Base-by-base conservation (phyloP, 345 rosid genomes). In the Acer negundo region DNA sequence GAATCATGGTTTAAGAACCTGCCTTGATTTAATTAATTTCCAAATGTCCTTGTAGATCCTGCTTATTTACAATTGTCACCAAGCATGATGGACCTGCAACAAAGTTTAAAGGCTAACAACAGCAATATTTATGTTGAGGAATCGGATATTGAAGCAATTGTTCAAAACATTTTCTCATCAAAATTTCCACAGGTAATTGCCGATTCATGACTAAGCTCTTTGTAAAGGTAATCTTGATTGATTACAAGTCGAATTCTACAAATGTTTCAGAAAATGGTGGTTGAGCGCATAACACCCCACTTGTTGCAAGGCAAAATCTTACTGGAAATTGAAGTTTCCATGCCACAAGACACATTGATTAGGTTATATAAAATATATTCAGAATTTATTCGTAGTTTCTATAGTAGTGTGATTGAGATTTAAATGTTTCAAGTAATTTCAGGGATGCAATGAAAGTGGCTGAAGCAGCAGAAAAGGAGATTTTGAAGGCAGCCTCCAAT, bases 201-300 rank as follows among this genome's bases (percentile, higher is more conserved):
- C 23, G 56, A 11, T 15, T 51, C 56, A 42, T 66, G 22, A 19
- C 19, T 3, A 40, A 66, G 53, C 23, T 69, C 53, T 35, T 70
- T n/a, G 59, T 11, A 38, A 53, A 53, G 63, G 19, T 24, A 74
- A 70, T 31, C 49, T 28, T 19, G 4, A 28, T 28, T 19, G 4
- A 28, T 70, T 63, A 9, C 42, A 35, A n/a, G 16, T 22, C 13
- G 6, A 62, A 24, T 40, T 59, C 44, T 22, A 73, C 53, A 15
- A 42, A 59, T 16, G 28, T 2, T 79, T 72, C 92, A 91, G 98
- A 87, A 89, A 84, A 83, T 90, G 86, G 82, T 47, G 69, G 89
- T 92, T 24, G 92, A 87, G 81, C 91, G 90, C 47, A 62, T 90
- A 55, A 92, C 92, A 44, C 85, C 76, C 0, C 99, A 95, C 84